Evolutionary conservation across 495 filamentous ascomycete species (phyloP), one percentile per base, ranked within the genome.

Genomic region (Daldinia loculata): DNA sequence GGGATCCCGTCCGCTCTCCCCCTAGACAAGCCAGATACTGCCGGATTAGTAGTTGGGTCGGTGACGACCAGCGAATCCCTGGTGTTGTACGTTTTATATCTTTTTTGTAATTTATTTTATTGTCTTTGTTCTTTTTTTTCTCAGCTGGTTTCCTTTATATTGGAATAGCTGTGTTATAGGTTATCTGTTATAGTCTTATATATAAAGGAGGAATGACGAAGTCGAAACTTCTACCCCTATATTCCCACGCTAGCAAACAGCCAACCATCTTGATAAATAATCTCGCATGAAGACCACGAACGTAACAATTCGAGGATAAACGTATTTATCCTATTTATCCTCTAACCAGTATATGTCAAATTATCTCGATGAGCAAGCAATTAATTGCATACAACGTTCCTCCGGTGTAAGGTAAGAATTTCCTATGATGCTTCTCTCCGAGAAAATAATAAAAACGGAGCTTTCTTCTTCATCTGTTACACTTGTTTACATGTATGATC

Each of bases 1-100:
- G 80, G 80, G 76, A 80, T 81, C 81, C 82, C 80, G 82, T 83
- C 80, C 78, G 82, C 79, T 83, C 81, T 80, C 74, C 74, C 80
- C 81, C 65, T 82, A 78, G 77, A 76, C 71, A 79, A 81, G 70
- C 76, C 45, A 66, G 63, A 63, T 71, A 79, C 66, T 8, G 77
- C 67, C 69, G 63, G 77, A 36, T 36, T 36, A 14, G 32, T 36
- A 36, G 32, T 83, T 77, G 76, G 78, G 80, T 83, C 76, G 82
- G 79, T 83, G 82, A 83, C 76, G 76, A 83, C 77, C 76, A 76
- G 80, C 78, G 78, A 83, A 82, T 78, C 69, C 66, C 73, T 55
- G 74, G 77, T 82, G 79, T 80, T 80, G 80, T 81, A 82, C 77
- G 77, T 79, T 75, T 41, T 32, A 32, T 9, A 27, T 4, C 4